Percentiles rank a stretch among this genome's conserved stretches.
Evolutionary conservation across 768 basidiomycete genomes (phyloP).

Genomic region (Crassisporium funariophilum): DNA sequence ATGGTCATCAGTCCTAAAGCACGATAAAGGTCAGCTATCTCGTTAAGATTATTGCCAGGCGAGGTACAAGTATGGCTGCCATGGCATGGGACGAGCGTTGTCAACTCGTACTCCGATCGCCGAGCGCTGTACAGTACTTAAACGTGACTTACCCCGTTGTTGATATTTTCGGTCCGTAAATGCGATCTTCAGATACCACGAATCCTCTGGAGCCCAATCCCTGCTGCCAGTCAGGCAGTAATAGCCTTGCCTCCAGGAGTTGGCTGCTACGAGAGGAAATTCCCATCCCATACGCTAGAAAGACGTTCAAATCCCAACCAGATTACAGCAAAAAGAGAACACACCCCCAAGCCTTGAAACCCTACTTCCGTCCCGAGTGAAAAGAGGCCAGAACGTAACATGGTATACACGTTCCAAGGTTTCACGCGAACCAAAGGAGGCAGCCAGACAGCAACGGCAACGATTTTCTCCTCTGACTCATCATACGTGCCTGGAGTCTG

Average conservation of each 20-base stretch:
- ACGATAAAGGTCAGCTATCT: not conserved
- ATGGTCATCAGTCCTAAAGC: not conserved
- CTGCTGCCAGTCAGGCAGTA: conserved; percentile 6
- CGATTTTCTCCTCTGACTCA: conserved; percentile 7
- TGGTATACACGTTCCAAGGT: conserved; percentile 5
- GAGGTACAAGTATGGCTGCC: no score
- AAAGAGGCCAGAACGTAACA: conserved; percentile 3
- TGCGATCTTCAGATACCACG: conserved; percentile 10
- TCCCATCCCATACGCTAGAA: conserved; percentile 9
- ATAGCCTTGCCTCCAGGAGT: conserved; percentile 6
- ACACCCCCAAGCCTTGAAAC: conserved; percentile 3
- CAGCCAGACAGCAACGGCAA: conserved; percentile 8
- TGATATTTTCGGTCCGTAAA: conserved; percentile 6
- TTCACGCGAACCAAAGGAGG: conserved; percentile 8
- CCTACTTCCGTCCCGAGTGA: conserved; percentile 3
- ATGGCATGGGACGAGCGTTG: no score
- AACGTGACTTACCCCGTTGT: conserved; percentile 1
- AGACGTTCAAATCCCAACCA: not conserved
- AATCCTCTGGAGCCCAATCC: conserved; percentile 6
- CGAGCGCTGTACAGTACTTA: no score
- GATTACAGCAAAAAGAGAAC: not conserved
- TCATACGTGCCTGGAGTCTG: no score
- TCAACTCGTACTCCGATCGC: no score
- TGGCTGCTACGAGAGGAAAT: not conserved
- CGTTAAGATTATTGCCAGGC: no score